Percentiles rank a stretch among this genome's conserved stretches.
Conservation (phyloP, 1,284 basidiomycete genomes). For the Taiwanofungus camphoratus region DNA sequence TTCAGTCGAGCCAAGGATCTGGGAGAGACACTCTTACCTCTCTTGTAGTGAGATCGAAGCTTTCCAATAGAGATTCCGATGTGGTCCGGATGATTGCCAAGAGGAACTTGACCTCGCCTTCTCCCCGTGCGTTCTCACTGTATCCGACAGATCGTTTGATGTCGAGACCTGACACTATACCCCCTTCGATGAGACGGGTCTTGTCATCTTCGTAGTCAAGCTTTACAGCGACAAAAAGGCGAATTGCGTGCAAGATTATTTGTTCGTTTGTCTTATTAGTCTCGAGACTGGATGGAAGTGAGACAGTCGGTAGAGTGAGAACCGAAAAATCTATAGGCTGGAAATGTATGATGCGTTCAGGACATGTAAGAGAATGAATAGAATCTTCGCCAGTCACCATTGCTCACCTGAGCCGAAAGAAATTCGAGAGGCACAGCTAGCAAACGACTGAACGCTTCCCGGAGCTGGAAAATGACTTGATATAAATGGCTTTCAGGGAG, state of each 20-base stretch:
- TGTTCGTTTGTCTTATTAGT: background rate
- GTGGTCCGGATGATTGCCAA: background rate
- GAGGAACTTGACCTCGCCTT: background rate
- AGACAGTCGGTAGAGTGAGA: background rate
- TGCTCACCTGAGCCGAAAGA: slow-evolving; percentile 4
- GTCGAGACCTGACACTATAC: background rate
- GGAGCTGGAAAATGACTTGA: background rate
- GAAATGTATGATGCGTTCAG: slow-evolving; percentile 3
- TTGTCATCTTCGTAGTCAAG: background rate
- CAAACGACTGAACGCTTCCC: background rate
- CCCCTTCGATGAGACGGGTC: background rate
- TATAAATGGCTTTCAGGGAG: background rate
- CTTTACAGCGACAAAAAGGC: background rate
- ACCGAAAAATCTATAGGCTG: background rate
- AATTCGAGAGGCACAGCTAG: slow-evolving; percentile 1
- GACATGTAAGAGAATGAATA: background rate
- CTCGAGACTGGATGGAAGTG: background rate
- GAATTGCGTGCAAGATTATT: background rate
- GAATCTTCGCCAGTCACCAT: background rate
- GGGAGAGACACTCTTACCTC: background rate
- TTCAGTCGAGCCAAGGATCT: background rate
- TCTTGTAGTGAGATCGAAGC: background rate
- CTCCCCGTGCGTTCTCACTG: background rate
- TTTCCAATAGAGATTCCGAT: background rate
- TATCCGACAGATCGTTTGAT: background rate